Conservation (phyloP, 2,329 filamentous ascomycete genomes). For the Myriosclerotinia duriaeana region DNA sequence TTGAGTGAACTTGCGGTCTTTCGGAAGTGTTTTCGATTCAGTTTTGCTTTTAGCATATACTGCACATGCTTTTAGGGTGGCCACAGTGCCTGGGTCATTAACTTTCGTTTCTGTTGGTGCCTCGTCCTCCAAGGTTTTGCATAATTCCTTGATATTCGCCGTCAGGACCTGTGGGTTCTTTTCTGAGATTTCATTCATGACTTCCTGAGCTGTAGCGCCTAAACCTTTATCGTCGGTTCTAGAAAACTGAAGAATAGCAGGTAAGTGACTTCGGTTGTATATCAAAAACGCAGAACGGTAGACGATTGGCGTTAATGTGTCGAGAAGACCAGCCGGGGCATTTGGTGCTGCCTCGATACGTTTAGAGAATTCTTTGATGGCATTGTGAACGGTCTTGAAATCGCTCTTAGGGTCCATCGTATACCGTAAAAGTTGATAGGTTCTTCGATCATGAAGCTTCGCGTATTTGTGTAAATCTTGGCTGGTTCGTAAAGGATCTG, state of each 20-base stretch:
- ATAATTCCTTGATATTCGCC: conserved; percentile 86
- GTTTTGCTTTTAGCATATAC: conserved; percentile 83
- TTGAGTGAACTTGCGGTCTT: conserved; percentile 76
- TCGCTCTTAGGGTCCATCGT: conserved; percentile 83
- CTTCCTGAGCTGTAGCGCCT: conserved; percentile 76
- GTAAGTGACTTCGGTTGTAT: conserved; percentile 92
- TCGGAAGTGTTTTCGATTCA: conserved; percentile 74
- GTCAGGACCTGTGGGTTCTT: conserved; percentile 88
- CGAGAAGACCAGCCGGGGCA: conserved; percentile 61
- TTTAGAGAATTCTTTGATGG: conserved; percentile 85
- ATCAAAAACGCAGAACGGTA: conserved; percentile 82
- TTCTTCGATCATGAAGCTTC: conserved; percentile 84
- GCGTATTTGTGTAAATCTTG: conserved; percentile 87
- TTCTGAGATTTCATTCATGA: conserved; percentile 88
- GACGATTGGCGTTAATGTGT: conserved; percentile 78
- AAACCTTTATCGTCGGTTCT: conserved; percentile 79
- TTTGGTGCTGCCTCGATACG: conserved; percentile 69
- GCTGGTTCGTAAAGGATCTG: conserved; percentile 69
- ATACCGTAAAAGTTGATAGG: conserved; percentile 85
- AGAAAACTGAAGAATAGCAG: conserved; percentile 84
- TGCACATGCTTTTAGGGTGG: conserved; percentile 90
- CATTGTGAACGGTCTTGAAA: conserved; percentile 85
- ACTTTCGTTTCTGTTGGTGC: conserved; percentile 67
- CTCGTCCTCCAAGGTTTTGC: conserved; percentile 78
- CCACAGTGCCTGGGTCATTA: conserved; percentile 75